Evolutionary conservation across 1,284 basidiomycete genomes (phyloP), one percentile per base, ranked within the genome.

Genomic region (Chiua sp.): DNA sequence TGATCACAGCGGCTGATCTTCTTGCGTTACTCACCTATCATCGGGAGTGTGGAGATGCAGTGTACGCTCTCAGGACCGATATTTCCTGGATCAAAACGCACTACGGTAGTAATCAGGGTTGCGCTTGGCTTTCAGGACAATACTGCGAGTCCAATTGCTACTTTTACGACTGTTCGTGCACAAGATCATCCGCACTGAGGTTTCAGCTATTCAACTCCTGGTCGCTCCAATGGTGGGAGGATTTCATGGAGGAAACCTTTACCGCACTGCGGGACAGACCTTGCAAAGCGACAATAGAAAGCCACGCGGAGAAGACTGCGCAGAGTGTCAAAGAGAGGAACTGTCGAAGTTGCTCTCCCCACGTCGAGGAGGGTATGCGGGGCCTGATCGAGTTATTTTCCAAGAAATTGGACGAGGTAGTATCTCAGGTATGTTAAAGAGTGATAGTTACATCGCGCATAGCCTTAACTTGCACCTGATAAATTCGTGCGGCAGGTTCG

Each of bases 21-120:
- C 66, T 73, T 22, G 28, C 53, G 0, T 42, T 73, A 7, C 59
- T 73, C 7, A 51, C 68, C 22, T 72, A 66, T 20, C 70, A 70
- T 39, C 52, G 23, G 16, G 47, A n/a, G 8, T 72, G 65, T 16
- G 47, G 48, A 16, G 35, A 60, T 10, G 60, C 66, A 4, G 66
- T 62, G 1, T 59, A 66, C 35, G 52, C 52, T 6, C 6, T 65
- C n/a, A 56, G 44, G 47, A 48, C n/a, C 2, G 22, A 70, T 32
- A 18, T 55, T 0, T 57, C 32, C 10, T 71, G 69, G 71, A 60
- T 70, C 32, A 47, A 23, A 35, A 22, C 47, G 10, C 61, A 71
- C 39, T 73, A 68, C 15, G 42, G 42, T 26, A 62, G 33, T 16
- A 11, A 11, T 0, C 2, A 3, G 20, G 55, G 30, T 3, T 59